Evolutionary conservation across 768 basidiomycete species (phyloP), one percentile per base, ranked within the genome.

Genomic region (Phanerochaete carnosa): DNA sequence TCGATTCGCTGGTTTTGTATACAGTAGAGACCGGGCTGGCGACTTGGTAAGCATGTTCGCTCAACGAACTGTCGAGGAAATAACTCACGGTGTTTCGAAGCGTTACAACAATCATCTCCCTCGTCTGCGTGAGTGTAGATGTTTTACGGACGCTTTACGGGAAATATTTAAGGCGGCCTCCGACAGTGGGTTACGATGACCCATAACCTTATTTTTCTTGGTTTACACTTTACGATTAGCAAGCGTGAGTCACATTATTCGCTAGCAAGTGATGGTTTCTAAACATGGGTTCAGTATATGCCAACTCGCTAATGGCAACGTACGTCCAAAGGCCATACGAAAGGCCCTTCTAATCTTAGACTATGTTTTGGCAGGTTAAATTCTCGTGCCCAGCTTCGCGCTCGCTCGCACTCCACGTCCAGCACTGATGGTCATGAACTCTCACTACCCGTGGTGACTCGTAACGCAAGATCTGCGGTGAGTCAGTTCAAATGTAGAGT

Each of bases 11-110:
- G n/a, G 62, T 66, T 0, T 35, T 67, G 30, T 70, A 70, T 37
- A 67, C 69, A 15, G 62, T 70, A 2, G 63, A 69, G 55, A 70
- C 64, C 23, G 69, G 69, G 12, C 51, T 65, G 32, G 45, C 66
- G 16, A 70, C 69, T 5, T 63, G 66, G 69, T 70, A 52, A 25
- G 64, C 59, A 43, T 43, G 8, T 19, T n/a, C 22, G 30, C n/a
- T 22, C 32, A 16, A 28, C 11, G 22, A 33, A 7, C 19, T 19
- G 39, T 30, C 16, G 6, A 4, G 9, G 25, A 53, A n/a, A 35
- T 25, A 60, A n/a, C 32, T 45, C 45, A 50, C 39, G 28, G 5
- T 33, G n/a, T 30, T 50, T 13, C 23, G 1, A 35, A 68, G 69
- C 37, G 52, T 69, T 23, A 58, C 63, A 2, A 69, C 66, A 13